Evolutionary conservation across 1,284 basidiomycete species (phyloP).

Genomic region (Papiliotrema terrestris): DNA sequence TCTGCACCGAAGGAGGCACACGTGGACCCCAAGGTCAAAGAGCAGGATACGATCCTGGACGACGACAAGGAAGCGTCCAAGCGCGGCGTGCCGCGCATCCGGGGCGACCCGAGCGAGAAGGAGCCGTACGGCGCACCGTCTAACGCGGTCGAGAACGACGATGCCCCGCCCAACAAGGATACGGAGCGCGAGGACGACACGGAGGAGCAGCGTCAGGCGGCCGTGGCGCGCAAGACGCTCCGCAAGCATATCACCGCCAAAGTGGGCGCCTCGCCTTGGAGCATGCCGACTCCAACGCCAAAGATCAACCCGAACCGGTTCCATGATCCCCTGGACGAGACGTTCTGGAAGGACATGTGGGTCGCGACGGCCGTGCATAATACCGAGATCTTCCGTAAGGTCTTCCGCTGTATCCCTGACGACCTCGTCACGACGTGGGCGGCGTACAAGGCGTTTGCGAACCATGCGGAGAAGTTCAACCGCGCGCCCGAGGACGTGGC

Average conservation of each 20-base stretch:
- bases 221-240: slow-evolving; percentile 54
- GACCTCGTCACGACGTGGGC: slow-evolving; percentile 91
- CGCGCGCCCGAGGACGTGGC: slow-evolving; percentile 42
- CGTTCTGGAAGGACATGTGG: slow-evolving; percentile 88
- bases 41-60: slow-evolving; percentile 14
- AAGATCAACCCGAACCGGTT: slow-evolving; percentile 72
- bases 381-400: slow-evolving; percentile 88
- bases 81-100: slow-evolving; percentile 13
- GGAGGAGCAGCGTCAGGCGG: slow-evolving; percentile 57
- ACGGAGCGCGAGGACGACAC: slow-evolving; percentile 50
- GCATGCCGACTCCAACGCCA: slow-evolving; percentile 63
- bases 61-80: slow-evolving; percentile 18
- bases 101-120: slow-evolving; percentile 18
- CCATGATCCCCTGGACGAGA: slow-evolving; percentile 78
- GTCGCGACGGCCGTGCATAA: slow-evolving; percentile 77
- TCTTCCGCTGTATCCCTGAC: slow-evolving; percentile 87
- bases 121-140: slow-evolving; percentile 55
- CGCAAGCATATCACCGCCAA: slow-evolving; percentile 60
- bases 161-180: slow-evolving; percentile 23
- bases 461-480: slow-evolving; percentile 67
- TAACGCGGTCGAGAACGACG: slow-evolving; percentile 55
- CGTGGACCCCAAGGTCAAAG: slow-evolving; percentile 25
- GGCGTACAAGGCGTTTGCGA: slow-evolving; percentile 78
- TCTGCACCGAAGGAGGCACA: slow-evolving; percentile 19
- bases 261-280: slow-evolving; percentile 47